Conservation (phyloP, 768 basidiomycete species). For the Epithele typhae region DNA sequence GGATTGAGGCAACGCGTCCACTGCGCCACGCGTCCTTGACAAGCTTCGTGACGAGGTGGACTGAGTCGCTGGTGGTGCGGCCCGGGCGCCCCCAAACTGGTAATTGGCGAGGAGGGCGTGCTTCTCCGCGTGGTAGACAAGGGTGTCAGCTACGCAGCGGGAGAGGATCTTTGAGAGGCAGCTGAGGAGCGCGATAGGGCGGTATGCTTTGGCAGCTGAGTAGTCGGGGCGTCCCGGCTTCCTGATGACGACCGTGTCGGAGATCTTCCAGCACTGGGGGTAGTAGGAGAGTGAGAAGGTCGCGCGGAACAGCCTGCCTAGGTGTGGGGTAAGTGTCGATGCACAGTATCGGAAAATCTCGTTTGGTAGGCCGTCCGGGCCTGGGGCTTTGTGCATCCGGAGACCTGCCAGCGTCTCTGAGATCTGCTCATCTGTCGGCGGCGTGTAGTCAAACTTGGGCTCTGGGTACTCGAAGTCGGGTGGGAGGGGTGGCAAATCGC, state of each 20-base stretch:
- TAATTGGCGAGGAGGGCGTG: conserved; percentile 7
- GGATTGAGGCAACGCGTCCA: conserved; percentile 24
- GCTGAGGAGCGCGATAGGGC: conserved; percentile 31
- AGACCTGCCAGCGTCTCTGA: conserved; percentile 21
- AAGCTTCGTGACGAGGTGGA: conserved; percentile 19
- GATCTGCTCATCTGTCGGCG: conserved; percentile 26
- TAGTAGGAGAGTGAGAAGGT: conserved; percentile 22
- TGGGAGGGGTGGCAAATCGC: neutral
- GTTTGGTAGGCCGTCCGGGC: conserved; percentile 29
- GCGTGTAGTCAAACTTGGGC: conserved; percentile 15
- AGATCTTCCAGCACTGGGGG: conserved; percentile 26
- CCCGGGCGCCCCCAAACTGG: conserved; percentile 25
- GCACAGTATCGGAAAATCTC: conserved; percentile 25
- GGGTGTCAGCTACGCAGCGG: conserved; percentile 14
- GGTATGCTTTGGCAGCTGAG: conserved; percentile 26
- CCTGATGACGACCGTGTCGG: conserved; percentile 25
- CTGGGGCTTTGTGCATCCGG: conserved; percentile 32
- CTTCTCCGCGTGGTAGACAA: conserved; percentile 7
- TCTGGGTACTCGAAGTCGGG: too few relatives aligned
- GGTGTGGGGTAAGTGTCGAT: conserved; percentile 20
- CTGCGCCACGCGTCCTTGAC: conserved; percentile 22
- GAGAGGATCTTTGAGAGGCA: conserved; percentile 20
- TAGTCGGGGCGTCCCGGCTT: conserved; percentile 35
- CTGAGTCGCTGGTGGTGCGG: conserved; percentile 21
- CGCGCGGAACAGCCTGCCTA: conserved; percentile 27